Evolutionary conservation across 108 stramenopile species (phyloP).

Genomic region (Bacterosira constricta): DNA sequence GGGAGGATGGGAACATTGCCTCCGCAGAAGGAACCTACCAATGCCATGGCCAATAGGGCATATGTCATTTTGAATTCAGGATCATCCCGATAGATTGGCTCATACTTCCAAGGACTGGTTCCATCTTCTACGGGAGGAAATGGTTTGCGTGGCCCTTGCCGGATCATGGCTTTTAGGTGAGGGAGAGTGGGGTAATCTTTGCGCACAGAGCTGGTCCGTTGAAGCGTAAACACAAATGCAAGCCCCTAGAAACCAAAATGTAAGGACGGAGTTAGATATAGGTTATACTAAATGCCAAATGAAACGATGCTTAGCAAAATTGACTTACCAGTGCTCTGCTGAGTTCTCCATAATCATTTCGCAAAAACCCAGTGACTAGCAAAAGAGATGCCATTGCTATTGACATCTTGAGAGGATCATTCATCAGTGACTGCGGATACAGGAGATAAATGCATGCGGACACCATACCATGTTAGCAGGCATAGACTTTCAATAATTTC

Average conservation of each 20-base stretch:
- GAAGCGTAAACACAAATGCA: slow-evolving; percentile 60
- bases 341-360: slow-evolving; percentile 81
- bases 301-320: no score
- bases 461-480: neutral
- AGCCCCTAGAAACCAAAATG: slow-evolving; percentile 42
- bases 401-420: slow-evolving; percentile 33
- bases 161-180: slow-evolving; percentile 61
- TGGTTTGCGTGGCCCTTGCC: slow-evolving; percentile 55
- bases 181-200: slow-evolving; percentile 67
- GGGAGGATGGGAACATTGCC: slow-evolving; percentile 83
- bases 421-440: slow-evolving; percentile 43
- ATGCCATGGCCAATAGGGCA: slow-evolving; percentile 66
- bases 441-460: neutral
- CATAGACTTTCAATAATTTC: neutral
- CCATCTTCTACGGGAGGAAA: slow-evolving; percentile 70
- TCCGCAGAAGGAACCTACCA: slow-evolving; percentile 75
- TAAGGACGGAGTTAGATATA: no score
- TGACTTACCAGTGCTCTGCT: slow-evolving; percentile 53
- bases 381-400: slow-evolving; percentile 37
- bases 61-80: slow-evolving; percentile 80
- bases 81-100: slow-evolving; percentile 52
- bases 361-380: slow-evolving; percentile 54
- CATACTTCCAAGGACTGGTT: slow-evolving; percentile 69
- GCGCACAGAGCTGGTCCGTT: slow-evolving; percentile 60
- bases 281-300: no score